Percentiles rank a stretch among this genome's conserved stretches.
Evolutionary conservation across 768 basidiomycete genomes (phyloP).

Genomic region (Naganishia vaughanmartiniae): DNA sequence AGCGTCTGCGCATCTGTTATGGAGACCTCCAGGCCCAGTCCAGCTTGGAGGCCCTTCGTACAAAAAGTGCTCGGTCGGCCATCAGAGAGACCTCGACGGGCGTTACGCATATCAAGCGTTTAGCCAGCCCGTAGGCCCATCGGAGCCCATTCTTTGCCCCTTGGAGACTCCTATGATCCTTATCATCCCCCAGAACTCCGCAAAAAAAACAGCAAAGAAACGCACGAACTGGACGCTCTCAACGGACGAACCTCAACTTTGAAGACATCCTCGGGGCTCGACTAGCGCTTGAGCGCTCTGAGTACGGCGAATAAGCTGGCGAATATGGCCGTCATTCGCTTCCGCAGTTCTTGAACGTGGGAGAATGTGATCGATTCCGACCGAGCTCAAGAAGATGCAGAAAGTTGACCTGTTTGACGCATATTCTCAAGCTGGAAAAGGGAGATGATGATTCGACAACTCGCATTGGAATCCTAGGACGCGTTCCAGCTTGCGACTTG

Average conservation of each 20-base stretch:
- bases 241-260: background rate
- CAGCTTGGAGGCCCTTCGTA: no score
- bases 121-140: background rate
- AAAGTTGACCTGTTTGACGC: background rate
- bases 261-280: no score
- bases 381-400: background rate
- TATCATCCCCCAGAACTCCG: background rate
- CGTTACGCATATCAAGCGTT: background rate
- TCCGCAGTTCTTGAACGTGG: background rate
- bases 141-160: background rate
- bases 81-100: background rate
- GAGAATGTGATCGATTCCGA: background rate
- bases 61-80: background rate
- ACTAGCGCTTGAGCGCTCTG: no score
- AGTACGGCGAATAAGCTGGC: no score
- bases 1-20: no score
- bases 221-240: background rate
- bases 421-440: background rate
- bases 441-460: background rate
- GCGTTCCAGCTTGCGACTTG: background rate
- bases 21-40: no score
- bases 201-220: background rate
- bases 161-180: background rate
- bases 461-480: background rate
- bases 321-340: slow-evolving; percentile 1